phyloP scores from a whole-genome alignment of 768 basidiomycete species.

The Lentinula boryana region DNA sequence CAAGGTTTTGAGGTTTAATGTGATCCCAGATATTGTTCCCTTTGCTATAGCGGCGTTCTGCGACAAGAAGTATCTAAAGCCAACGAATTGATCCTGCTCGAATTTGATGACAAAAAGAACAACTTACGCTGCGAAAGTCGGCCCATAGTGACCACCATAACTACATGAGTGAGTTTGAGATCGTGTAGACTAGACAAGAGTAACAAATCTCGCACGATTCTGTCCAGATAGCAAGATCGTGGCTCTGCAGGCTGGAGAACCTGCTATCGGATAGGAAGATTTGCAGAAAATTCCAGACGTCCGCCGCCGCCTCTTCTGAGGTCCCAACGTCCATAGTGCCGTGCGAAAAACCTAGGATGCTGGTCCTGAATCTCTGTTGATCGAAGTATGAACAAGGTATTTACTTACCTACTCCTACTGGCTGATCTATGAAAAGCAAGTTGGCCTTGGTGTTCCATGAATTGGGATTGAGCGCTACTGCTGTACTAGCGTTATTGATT shows the following conservation, averaged over 20 bases:
- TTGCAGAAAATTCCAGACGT: constrained; percentile 35
- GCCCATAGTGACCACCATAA: constrained; percentile 70
- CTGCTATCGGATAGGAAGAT: constrained; percentile 32
- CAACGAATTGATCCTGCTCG: not conserved
- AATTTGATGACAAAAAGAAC: not conserved
- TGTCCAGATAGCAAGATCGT: constrained; percentile 35
- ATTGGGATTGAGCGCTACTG: constrained; percentile 29
- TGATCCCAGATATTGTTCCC: constrained; percentile 36
- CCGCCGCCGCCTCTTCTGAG: constrained; percentile 27
- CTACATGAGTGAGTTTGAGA: constrained; percentile 21
- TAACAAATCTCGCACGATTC: constrained; percentile 20
- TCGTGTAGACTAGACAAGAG: not conserved
- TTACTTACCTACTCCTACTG: constrained; percentile 13
- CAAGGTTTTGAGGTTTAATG: constrained; percentile 55
- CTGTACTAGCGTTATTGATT: constrained; percentile 25
- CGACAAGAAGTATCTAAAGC: constrained; percentile 41
- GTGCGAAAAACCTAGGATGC: constrained; percentile 33
- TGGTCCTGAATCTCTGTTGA: no score
- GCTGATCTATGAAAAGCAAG: constrained; percentile 35
- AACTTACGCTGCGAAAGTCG: constrained; percentile 51
- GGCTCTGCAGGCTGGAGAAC: constrained; percentile 26
- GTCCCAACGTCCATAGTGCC: constrained; percentile 25
- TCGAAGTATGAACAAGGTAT: not conserved
- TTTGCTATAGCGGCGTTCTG: constrained; percentile 53
- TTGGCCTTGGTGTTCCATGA: constrained; percentile 34